These are phyloP conservation scores for Penicillium roqueforti DNA, from an alignment of 495 filamentous ascomycete species.

Conservation along the genomic window DNA sequence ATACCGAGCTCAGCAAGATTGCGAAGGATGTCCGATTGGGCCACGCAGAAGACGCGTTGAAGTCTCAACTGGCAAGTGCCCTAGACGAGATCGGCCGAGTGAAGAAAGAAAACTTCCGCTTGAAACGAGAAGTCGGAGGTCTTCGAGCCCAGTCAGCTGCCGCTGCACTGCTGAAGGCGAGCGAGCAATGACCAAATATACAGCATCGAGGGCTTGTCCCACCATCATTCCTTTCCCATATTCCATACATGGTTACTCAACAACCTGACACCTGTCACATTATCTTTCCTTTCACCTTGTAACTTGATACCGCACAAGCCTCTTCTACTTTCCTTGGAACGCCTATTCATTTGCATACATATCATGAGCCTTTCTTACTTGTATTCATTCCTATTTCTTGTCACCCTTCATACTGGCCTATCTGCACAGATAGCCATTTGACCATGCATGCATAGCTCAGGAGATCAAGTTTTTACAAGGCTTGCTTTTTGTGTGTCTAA, in stretches of 20 bases:
- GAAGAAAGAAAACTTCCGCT: conserved; percentile 73
- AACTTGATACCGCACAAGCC: conserved; percentile 18
- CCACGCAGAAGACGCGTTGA: conserved; percentile 68
- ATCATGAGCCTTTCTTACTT: conserved; percentile 18
- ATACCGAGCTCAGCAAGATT: conserved; percentile 81
- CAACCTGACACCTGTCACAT: conserved; percentile 5
- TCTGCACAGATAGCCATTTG: conserved; percentile 15
- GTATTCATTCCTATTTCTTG: conserved; percentile 21
- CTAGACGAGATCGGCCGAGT: conserved; percentile 65
- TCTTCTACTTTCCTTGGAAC: conserved; percentile 12
- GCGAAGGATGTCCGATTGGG: conserved; percentile 67
- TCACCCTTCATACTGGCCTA: conserved; percentile 17
- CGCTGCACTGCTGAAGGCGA: conserved; percentile 36
- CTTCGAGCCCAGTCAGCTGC: conserved; percentile 43
- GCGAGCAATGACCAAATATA: conserved; percentile 24
- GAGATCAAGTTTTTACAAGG: conserved; percentile 20
- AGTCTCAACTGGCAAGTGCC: conserved; percentile 59
- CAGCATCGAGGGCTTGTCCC: background rate
- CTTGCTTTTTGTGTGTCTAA: conserved; percentile 22
- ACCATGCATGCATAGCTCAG: conserved; percentile 25
- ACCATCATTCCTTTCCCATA: background rate
- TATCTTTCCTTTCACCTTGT: conserved; percentile 12
- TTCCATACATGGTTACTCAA: background rate
- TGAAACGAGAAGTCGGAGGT: conserved; percentile 58
- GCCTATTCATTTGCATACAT: conserved; percentile 16